These are phyloP conservation scores for Casuarina equisetifolia DNA, from an alignment of 306 rosid genomes.

Conservation along the genomic window DNA sequence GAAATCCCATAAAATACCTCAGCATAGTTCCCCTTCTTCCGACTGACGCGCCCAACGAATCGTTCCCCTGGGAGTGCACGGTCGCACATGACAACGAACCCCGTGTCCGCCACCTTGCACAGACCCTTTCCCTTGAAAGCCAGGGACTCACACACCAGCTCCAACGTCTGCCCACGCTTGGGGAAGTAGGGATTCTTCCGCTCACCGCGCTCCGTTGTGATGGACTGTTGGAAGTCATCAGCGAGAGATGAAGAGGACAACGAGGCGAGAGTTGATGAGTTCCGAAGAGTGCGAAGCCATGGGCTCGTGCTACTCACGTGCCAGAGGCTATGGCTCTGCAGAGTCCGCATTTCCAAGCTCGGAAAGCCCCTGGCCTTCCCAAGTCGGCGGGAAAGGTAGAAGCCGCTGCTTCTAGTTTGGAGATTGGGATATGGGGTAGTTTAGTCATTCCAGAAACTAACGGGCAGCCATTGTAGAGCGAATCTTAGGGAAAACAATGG, in stretches of 20 bases:
- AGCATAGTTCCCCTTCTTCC: slow-evolving; percentile 77
- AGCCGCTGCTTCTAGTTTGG: not conserved
- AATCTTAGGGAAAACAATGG: too few relatives aligned
- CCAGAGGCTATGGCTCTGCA: slow-evolving; percentile 65
- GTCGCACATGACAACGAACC: slow-evolving; percentile 88
- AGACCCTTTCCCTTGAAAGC: slow-evolving; percentile 91
- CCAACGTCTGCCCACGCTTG: slow-evolving; percentile 83
- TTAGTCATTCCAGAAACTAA: not conserved
- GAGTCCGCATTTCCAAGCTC: slow-evolving; percentile 48
- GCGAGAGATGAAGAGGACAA: slow-evolving; percentile 35
- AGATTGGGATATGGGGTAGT: slow-evolving; percentile 18
- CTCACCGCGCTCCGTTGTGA: slow-evolving; percentile 17
- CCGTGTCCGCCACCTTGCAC: slow-evolving; percentile 75
- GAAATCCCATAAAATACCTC: slow-evolving; percentile 45
- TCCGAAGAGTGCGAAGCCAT: slow-evolving; percentile 40
- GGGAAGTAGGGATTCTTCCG: slow-evolving; percentile 60
- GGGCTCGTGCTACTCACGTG: slow-evolving; percentile 41
- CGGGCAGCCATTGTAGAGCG: too few relatives aligned
- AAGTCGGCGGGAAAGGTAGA: slow-evolving; percentile 1
- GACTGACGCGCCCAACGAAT: slow-evolving; percentile 82
- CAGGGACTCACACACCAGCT: slow-evolving; percentile 76
- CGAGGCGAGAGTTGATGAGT: slow-evolving; percentile 35
- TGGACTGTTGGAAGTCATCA: slow-evolving; percentile 34
- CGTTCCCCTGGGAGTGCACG: slow-evolving; percentile 95
- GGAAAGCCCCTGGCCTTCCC: not conserved